These are phyloP conservation scores for Trichoderma asperelloides DNA, from an alignment of 495 filamentous ascomycete genomes.

Conservation along the genomic window DNA sequence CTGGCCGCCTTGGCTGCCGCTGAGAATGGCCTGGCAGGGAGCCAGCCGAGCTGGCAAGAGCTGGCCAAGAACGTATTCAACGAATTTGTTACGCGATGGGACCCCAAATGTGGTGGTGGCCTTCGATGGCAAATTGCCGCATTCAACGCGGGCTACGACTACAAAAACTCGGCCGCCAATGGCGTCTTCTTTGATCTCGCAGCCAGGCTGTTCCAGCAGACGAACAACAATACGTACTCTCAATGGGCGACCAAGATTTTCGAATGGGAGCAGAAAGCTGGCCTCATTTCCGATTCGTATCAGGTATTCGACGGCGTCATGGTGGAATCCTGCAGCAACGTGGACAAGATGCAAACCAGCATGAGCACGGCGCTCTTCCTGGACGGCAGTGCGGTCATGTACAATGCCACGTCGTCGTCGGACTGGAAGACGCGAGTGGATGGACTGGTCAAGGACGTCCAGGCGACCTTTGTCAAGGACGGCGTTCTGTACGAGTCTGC, in stretches of 20 bases:
- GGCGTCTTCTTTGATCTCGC: constrained; percentile 76
- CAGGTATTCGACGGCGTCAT: constrained; percentile 58
- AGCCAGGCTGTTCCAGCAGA: constrained; percentile 62
- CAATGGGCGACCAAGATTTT: constrained; percentile 65
- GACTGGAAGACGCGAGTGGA: constrained; percentile 51
- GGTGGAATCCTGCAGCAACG: constrained; percentile 31
- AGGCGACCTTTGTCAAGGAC: constrained; percentile 48
- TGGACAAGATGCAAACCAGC: constrained; percentile 60
- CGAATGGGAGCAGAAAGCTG: constrained; percentile 55
- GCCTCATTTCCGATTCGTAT: constrained; percentile 53
- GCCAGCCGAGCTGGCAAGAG: constrained; percentile 65
- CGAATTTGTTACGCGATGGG: constrained; percentile 57
- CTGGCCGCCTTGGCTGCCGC: constrained; percentile 74
- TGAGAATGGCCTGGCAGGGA: constrained; percentile 64
- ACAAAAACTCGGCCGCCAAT: constrained; percentile 73
- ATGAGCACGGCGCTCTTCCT: constrained; percentile 70
- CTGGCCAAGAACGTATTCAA: constrained; percentile 74
- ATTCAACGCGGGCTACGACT: constrained; percentile 72
- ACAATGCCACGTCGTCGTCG: constrained; percentile 49
- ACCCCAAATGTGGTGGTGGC: constrained; percentile 65
- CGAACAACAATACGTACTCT: constrained; percentile 65
- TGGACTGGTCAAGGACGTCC: constrained; percentile 44
- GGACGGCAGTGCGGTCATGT: constrained; percentile 68
- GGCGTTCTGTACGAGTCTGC: constrained; percentile 57
- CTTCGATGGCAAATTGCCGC: constrained; percentile 78